phyloP scores from a whole-genome alignment of 2,329 filamentous ascomycete genomes.

The Monosporascus sp. region DNA sequence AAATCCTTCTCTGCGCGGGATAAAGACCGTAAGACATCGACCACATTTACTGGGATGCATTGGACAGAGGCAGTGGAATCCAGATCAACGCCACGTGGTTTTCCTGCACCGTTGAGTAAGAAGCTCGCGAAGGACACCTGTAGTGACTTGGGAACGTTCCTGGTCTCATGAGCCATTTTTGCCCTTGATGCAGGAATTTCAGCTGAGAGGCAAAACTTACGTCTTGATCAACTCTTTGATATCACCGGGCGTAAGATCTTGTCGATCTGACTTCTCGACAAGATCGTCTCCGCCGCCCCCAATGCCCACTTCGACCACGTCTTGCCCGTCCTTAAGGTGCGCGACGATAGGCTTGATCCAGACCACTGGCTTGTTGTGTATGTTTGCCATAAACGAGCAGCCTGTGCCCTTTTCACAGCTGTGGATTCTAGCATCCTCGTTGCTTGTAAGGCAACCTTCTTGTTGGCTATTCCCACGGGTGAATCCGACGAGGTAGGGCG shows the following conservation, averaged over 20 bases:
- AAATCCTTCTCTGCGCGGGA: constrained; percentile 3
- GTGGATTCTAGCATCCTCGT: constrained; percentile 64
- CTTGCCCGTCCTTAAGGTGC: constrained; percentile 51
- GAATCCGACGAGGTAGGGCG: constrained; percentile 66
- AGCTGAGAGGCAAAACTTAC: constrained; percentile 22
- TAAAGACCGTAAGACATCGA: not conserved
- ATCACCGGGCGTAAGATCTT: constrained; percentile 48
- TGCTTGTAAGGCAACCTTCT: constrained; percentile 65
- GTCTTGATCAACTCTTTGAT: constrained; percentile 43
- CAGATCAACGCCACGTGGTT: not conserved
- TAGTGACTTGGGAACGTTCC: not conserved
- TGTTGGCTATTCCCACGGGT: constrained; percentile 67
- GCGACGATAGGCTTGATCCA: constrained; percentile 76
- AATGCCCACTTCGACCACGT: constrained; percentile 68
- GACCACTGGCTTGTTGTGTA: constrained; percentile 51
- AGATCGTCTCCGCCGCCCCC: constrained; percentile 78
- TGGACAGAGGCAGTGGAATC: not conserved
- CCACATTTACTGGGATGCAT: not conserved
- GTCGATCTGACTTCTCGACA: constrained; percentile 61
- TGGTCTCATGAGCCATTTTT: not conserved
- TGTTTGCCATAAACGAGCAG: constrained; percentile 45
- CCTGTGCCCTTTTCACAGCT: constrained; percentile 75
- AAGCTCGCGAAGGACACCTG: not conserved
- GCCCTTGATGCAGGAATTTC: not conserved
- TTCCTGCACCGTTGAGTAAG: not conserved